Percentiles rank a stretch among this genome's conserved stretches.
Evolutionary conservation across 2,329 filamentous ascomycete genomes (phyloP).

Genomic region (Rosellinia necatrix): DNA sequence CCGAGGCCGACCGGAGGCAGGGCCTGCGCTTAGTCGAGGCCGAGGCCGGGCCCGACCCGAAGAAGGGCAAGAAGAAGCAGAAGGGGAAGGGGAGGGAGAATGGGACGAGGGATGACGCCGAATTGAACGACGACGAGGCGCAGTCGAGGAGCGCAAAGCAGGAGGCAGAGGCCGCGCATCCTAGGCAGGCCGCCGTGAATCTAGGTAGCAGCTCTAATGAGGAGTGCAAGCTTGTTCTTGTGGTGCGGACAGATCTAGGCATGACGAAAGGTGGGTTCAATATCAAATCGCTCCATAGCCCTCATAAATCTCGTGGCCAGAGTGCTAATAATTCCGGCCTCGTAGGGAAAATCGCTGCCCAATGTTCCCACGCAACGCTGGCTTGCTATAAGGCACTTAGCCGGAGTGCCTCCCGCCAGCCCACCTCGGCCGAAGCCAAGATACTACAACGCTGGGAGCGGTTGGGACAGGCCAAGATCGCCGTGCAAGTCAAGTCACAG

Average conservation of each 20-base stretch:
- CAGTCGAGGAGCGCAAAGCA: conserved; percentile 12
- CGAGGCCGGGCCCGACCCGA: conserved; percentile 21
- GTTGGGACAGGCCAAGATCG: conserved; percentile 89
- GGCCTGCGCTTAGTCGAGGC: conserved; percentile 49
- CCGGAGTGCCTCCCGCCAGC: conserved; percentile 54
- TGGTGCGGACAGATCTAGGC: conserved; percentile 90
- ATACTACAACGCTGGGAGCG: conserved; percentile 85
- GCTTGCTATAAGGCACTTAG: conserved; percentile 91
- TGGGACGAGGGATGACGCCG: conserved; percentile 31
- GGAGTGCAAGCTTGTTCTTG: conserved; percentile 92
- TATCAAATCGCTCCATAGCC: background rate
- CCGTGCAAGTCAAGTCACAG: conserved; percentile 84
- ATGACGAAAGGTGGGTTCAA: conserved; percentile 85
- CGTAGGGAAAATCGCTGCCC: conserved; percentile 92
- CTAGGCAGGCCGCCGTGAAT: conserved; percentile 39
- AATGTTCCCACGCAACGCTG: conserved; percentile 93
- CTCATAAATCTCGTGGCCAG: background rate
- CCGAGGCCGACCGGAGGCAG: conserved; percentile 63
- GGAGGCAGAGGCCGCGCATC: conserved; percentile 21
- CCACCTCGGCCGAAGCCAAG: conserved; percentile 58
- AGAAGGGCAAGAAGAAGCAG: conserved; percentile 22
- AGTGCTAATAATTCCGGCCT: conserved; percentile 7
- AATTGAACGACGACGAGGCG: background rate
- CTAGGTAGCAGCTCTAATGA: conserved; percentile 54
- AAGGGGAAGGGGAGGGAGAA: conserved; percentile 41